Evolutionary conservation across 192 early-diverging fungal genomes (phyloP), one percentile per base, ranked within the genome.

Genomic region (Podila verticillata): DNA sequence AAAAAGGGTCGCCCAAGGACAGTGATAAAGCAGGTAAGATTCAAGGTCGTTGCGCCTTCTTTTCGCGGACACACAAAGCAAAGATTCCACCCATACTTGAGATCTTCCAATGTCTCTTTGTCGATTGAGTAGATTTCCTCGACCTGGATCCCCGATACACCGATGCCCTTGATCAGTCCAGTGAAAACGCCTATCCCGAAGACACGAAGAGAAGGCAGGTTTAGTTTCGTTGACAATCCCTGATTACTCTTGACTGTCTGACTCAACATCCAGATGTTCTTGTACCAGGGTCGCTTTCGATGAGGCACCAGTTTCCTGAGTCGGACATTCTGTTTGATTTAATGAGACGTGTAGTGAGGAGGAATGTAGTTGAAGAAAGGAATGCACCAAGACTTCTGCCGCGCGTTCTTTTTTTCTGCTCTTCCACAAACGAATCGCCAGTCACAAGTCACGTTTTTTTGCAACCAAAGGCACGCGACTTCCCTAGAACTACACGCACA

Each of bases 91-190:
- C 29, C 66, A 39, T 90, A 91, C 89, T 89, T 92, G 58, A 94
- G 73, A 26, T 82, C 84, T 34, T 88, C 85, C 60, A 94, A 71
- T 2, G 86, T 79, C 17, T 83, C 85, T 24, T 86, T 74, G 72
- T 94, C 93, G 48, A 95, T 84, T 63, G 90, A 91, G 80, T 90
- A 95, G 2, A 95, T 84, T 70, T 95, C 94, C 63, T 94, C 94
- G 0, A 95, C 92, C 63, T 94, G 92, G 61, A 91, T 83, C 48
- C 93, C 92, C 44, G 71, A 65, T 9, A 89, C 92, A 7, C 93
- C 92, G 84, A 95, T 90, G 65, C 86, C 89, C 20, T 84, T 75
- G 69, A 95, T 94, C 24, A 95, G 84, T 81, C 94, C 93, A 15
- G 94, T 95, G 58, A 95, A 95, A 32, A 95, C 93, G 60, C 90